These are phyloP conservation scores for Asterophora lycoperdoides DNA, from an alignment of 768 basidiomycete genomes.

Conservation along the genomic window DNA sequence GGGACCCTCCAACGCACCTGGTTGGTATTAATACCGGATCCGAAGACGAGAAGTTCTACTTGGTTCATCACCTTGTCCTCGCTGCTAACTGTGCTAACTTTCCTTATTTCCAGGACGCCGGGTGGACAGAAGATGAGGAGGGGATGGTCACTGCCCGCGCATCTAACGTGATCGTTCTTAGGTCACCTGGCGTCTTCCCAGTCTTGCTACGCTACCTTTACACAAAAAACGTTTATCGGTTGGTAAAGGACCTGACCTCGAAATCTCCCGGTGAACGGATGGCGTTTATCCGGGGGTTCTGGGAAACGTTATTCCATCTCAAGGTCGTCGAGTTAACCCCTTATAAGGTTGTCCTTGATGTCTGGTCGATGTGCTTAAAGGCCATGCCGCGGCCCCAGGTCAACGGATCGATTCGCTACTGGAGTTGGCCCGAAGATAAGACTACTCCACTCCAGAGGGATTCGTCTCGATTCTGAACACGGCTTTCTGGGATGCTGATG, in stretches of 20 bases:
- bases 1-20: neutral
- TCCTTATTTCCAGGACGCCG: conserved; percentile 25
- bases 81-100: conserved; percentile 36
- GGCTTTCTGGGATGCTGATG: too few relatives aligned
- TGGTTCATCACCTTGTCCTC: conserved; percentile 41
- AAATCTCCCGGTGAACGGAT: conserved; percentile 10
- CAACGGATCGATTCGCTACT: conserved; percentile 18
- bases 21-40: neutral
- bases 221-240: conserved; percentile 35
- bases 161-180: conserved; percentile 43
- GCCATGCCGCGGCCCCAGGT: neutral
- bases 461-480: too few relatives aligned
- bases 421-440: too few relatives aligned
- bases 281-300: conserved; percentile 34
- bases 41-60: conserved; percentile 15
- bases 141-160: conserved; percentile 36
- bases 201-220: conserved; percentile 48
- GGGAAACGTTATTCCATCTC: conserved; percentile 47
- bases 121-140: neutral
- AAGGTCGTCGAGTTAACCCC: conserved; percentile 46
- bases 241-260: conserved; percentile 37
- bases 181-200: conserved; percentile 47
- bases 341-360: conserved; percentile 44
- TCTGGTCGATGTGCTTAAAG: conserved; percentile 9
- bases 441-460: too few relatives aligned